Base-by-base conservation (phyloP, 768 basidiomycete species). In the Leccinum obscurum region DNA sequence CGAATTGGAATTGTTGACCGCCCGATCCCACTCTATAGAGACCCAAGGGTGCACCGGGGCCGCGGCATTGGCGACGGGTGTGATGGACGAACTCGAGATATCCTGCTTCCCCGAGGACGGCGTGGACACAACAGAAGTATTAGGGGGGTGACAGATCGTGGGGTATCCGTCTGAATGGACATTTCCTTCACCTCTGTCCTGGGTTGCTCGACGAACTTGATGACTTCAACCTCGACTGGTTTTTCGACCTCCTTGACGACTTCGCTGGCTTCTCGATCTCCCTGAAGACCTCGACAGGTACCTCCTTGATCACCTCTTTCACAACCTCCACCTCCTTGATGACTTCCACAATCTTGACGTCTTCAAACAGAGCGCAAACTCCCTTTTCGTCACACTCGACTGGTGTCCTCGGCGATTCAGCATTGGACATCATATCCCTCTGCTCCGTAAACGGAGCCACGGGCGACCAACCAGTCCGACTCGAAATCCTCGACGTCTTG, bases 121-220 rank as follows among this genome's bases (percentile, higher is more conserved):
- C 6, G 73, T 70, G 6, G 69, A 70, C 6, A 75, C 68, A 17
- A 70, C 57, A 10, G 76, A 64, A 11, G 72, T 61, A 20, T 76
- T 72, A 1, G 59, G 6, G 78, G 75, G n/a, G 72, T 62, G 22
- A 66, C 54, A 15, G 75, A 72, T 35, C 67, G 60, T 24, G 75
- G 70, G 54, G 81, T 81, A 62, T 94, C 92, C 1, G 92, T 94
- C 76, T 94, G 92, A 34, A 87, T 85, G 3, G 86, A 89, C 61
- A 85, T 89, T 66, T 94, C 92, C 69, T 79, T 86, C 34, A 83
- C 75, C 65, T 90, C 87, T 0, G 85, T 83, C 70, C 85, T 89
- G 14, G 83, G 84, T n/a, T 73, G 73, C 8, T 73, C 72, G 11
- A 66, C 30, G 22, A 65, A 66, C 48, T 66, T 66, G 58, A 35